Evolutionary conservation across 257 asterid species (phyloP).

Genomic region (Solanum chaucha): DNA sequence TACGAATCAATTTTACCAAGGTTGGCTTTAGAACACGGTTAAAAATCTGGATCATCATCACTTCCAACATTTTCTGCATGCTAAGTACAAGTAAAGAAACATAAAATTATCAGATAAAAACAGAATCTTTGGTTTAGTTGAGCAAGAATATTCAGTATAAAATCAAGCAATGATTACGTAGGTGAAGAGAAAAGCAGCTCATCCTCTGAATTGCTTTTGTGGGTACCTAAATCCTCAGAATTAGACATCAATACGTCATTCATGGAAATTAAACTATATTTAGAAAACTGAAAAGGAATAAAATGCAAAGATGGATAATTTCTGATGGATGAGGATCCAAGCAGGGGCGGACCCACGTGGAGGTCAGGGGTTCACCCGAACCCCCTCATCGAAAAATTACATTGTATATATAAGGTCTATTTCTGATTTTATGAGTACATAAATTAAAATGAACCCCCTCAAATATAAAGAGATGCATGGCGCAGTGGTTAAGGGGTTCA

Average conservation of each 20-base stretch:
- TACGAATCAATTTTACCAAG: too few species aligned
- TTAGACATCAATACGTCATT: not conserved
- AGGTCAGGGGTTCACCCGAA: too few species aligned
- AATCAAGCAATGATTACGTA: not conserved
- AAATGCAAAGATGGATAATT: not conserved
- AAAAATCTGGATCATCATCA: not conserved
- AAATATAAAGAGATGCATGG: too few species aligned
- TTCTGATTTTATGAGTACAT: too few species aligned
- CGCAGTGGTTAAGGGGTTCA: too few species aligned
- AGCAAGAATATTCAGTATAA: not conserved
- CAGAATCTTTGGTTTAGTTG: not conserved
- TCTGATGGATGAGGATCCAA: not conserved
- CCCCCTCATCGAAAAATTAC: too few species aligned
- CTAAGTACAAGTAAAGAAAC: too few species aligned
- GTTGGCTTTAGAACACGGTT: not conserved
- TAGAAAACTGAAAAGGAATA: not conserved
- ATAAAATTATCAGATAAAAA: not conserved
- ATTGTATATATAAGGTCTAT: too few species aligned
- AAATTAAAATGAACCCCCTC: too few species aligned
- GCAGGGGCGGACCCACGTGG: too few species aligned
- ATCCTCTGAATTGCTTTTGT: not conserved
- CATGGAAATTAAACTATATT: not conserved
- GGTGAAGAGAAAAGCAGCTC: not conserved
- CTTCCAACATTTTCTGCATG: not conserved
- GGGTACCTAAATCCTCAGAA: not conserved